These are phyloP conservation scores for Cnidoscolus chayamansa DNA, from an alignment of 441 rosid species.

Conservation along the genomic window DNA sequence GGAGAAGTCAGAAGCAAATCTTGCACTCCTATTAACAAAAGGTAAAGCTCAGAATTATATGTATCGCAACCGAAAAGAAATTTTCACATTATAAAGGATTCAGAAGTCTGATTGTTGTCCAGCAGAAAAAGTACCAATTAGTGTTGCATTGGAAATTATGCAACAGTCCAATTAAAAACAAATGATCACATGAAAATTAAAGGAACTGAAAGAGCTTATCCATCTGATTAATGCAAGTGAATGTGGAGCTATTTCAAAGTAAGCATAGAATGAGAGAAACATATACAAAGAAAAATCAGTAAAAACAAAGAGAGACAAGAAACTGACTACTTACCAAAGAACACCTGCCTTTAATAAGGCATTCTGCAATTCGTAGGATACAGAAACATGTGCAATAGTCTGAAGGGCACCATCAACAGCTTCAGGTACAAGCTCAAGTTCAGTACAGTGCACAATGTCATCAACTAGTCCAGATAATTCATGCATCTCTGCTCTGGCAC, in stretches of 20 bases:
- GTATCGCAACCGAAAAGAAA: not conserved
- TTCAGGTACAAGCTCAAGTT: constrained; percentile 90
- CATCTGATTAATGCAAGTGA: not conserved
- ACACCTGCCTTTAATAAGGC: constrained; percentile 88
- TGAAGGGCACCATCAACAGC: constrained; percentile 95
- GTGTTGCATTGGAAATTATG: not conserved
- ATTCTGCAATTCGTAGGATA: constrained; percentile 80
- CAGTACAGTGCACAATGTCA: constrained; percentile 96
- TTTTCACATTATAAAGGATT: too few species aligned
- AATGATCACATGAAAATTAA: not conserved
- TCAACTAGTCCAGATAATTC: constrained; percentile 74
- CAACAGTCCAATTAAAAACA: not conserved
- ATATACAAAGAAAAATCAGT: constrained; percentile 2
- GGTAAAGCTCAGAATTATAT: not conserved
- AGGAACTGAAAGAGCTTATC: not conserved
- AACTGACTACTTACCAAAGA: constrained; percentile 62
- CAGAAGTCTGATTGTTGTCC: constrained; percentile 4
- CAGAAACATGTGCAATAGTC: constrained; percentile 80
- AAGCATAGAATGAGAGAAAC: not conserved
- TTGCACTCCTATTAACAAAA: not conserved
- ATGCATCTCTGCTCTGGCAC: constrained; percentile 79
- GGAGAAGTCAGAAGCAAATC: not conserved
- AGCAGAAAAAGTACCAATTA: not conserved
- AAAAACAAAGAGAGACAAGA: not conserved
- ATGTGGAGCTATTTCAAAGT: not conserved